Evolutionary conservation across 2,329 filamentous ascomycete species (phyloP), one percentile per base, ranked within the genome.

Genomic region (Chrysoporthe deuterocubensis): DNA sequence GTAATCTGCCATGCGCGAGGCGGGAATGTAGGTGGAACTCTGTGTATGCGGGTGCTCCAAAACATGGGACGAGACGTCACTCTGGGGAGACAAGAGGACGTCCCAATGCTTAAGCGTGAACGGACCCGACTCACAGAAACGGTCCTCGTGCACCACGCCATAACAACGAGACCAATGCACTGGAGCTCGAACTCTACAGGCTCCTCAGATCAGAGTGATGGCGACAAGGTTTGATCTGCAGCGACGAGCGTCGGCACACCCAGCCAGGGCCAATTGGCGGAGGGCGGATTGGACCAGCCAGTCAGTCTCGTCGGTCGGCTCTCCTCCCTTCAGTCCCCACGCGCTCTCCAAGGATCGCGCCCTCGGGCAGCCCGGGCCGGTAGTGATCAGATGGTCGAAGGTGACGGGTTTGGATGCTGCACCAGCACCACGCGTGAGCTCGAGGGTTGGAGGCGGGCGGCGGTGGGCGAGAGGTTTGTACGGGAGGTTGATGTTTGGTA

Each of bases 61-160:
- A 50, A 69, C 60, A 67, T 62, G 65, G 65, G 65, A 69, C 62
- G 65, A 69, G 58, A 60, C 65, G 62, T 67, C 62, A 62, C 62
- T 14, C n/a, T 54, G 62, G 37, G 46, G 34, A 57, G 54, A 40
- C n/a, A 32, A 57, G 54, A 57, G 34, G 32, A 11, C 16, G 32
- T 54, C 21, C 57, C 4, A 26, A 32, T 21, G 16, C 4, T 40
- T 18, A 34, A 50, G 18, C 16, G 8, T 64, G 48, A 37, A 26
- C 21, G 40, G 14, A 42, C 4, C 21, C 8, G 42, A 69, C 67
- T 67, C 66, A 69, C 67, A 69, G 64, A 65, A 64, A 69, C 60
- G 48, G 46, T n/a, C 66, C 67, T 69, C 67, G 62, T 61, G 67
- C 60, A 54, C 67, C 62, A 67, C 67, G 67, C 67, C 67, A 69